Percentiles rank a stretch among this genome's conserved stretches.
These are phyloP conservation scores for Onygenales sp. DNA, from an alignment of 2,329 filamentous ascomycete genomes.

Conservation along the genomic window DNA sequence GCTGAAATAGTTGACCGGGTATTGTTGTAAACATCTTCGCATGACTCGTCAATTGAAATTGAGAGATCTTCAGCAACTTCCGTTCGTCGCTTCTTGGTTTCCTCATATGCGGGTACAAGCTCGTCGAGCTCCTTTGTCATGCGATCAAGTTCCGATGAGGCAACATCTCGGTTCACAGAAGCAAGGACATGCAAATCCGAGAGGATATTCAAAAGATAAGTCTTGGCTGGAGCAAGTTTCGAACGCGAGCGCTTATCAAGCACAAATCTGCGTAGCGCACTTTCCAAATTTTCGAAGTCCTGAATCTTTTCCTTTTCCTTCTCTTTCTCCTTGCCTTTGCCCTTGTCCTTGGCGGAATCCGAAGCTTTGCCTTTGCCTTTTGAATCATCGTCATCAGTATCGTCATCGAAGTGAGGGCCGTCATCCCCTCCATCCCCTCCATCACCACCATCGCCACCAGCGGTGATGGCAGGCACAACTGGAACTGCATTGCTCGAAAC, in stretches of 20 bases:
- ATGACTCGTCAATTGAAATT: constrained; percentile 71
- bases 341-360: constrained; percentile 44
- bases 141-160: constrained; percentile 72
- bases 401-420: constrained; percentile 39
- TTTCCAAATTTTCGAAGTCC: constrained; percentile 84
- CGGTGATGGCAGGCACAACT: constrained; percentile 50
- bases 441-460: constrained; percentile 39
- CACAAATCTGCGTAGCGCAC: constrained; percentile 83
- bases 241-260: constrained; percentile 91
- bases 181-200: constrained; percentile 78
- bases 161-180: constrained; percentile 77
- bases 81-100: constrained; percentile 67
- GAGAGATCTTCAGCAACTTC: constrained; percentile 78
- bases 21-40: constrained; percentile 74
- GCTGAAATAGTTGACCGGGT: constrained; percentile 64
- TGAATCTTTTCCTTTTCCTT: constrained; percentile 77
- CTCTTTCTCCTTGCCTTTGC: constrained; percentile 73
- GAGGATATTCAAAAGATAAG: constrained; percentile 87
- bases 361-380: constrained; percentile 21
- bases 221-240: constrained; percentile 90
- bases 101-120: constrained; percentile 76
- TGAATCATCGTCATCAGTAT: constrained; percentile 34
- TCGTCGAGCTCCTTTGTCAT: constrained; percentile 71
- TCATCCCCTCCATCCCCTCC: constrained; percentile 47
- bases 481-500: constrained; percentile 96